Evolutionary conservation across 2,329 filamentous ascomycete species (phyloP), one percentile per base, ranked within the genome.

Genomic region (Hypoxylon sp.): DNA sequence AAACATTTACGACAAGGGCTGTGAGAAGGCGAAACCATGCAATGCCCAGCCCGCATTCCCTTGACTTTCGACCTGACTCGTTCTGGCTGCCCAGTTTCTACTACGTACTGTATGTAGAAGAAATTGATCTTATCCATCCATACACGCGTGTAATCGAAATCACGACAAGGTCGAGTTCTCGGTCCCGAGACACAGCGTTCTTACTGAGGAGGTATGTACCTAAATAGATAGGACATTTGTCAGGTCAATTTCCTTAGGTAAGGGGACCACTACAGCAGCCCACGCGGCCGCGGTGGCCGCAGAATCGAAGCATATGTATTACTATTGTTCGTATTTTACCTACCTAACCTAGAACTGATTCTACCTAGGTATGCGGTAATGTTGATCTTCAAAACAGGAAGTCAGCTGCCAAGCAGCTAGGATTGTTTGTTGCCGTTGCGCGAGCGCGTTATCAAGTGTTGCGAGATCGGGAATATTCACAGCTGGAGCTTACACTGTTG

Each of bases 1-100:
- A 72, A 70, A 69, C 69, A 68, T 68, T 63, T 57, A 50, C 61
- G 64, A 72, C 67, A 68, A 63, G 69, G 69, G 67, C 67, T 68
- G 64, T 58, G 59, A 72, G 60, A 66, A 66, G 62, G 49, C 67
- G 62, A 68, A 69, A 69, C 67, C 60, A 65, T 62, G 53, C 59
- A 56, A 61, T 55, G 46, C 45, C 58, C 51, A 51, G 57, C 13
- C 43, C 28, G 41, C 45, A 9, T 17, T 38, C 28, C 48, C 38
- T 53, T 50, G 21, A 32, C 41, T 28, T 34, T 41, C 46, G 38
- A 30, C 34, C 41, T 23, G 48, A 48, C 21, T 63, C 34, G 46
- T 28, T 51, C 49, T 52, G 21, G 53, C 49, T 64, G 61, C 61
- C 49, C 61, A 59, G 52, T 53, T 19, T 49, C 36, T 46, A 36